Conservation (phyloP, 139 green algal species). For the Picocystis salinarum region DNA sequence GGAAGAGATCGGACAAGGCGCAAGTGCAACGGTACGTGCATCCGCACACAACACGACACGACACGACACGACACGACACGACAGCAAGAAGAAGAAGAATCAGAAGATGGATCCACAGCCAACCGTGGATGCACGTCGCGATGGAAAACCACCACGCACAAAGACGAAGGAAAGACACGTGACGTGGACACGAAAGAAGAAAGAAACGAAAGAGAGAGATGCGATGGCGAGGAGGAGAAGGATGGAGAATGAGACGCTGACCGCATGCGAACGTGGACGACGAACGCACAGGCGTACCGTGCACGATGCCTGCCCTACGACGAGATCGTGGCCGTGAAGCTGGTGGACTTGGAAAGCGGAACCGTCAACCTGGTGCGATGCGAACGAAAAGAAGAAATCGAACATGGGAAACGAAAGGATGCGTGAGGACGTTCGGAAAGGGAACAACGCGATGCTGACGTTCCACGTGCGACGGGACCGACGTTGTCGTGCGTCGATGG, state of each 20-base stretch:
- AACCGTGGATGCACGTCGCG: neutral
- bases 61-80: too few relatives aligned
- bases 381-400: too few relatives aligned
- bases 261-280: neutral
- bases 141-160: too few relatives aligned
- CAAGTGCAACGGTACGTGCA: conserved; percentile 86
- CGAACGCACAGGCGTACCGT: conserved; percentile 7
- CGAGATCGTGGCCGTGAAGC: conserved; percentile 82
- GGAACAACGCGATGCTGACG: neutral
- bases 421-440: too few relatives aligned
- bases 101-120: neutral
- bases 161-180: too few relatives aligned
- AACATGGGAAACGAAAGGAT: too few relatives aligned
- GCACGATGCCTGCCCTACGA: conserved; percentile 47
- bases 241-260: too few relatives aligned
- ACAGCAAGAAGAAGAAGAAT: too few relatives aligned
- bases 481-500: neutral
- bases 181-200: too few relatives aligned
- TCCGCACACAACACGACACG: too few relatives aligned
- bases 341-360: conserved; percentile 84
- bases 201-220: too few relatives aligned
- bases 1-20: conserved; percentile 78
- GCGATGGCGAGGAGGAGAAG: too few relatives aligned
- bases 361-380: conserved; percentile 61
- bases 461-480: neutral